Evolutionary conservation across 2,329 filamentous ascomycete species (phyloP).

Genomic region (Neonectria neomacrospora): DNA sequence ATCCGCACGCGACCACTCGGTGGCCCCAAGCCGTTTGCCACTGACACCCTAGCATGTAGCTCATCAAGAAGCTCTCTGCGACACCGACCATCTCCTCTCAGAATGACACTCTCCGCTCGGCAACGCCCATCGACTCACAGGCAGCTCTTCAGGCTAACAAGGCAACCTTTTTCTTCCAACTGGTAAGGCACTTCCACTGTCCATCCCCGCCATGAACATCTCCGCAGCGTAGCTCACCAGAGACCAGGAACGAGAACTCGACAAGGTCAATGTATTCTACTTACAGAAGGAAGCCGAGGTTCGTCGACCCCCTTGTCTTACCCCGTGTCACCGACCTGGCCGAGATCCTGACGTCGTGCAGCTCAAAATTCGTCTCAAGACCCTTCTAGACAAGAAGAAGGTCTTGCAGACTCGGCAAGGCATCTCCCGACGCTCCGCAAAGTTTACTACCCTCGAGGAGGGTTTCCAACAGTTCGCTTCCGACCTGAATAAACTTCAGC

Average conservation of each 20-base stretch:
- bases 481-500: constrained; percentile 96
- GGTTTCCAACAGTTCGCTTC: constrained; percentile 97
- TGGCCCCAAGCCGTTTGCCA: constrained; percentile 30
- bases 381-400: constrained; percentile 93
- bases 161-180: constrained; percentile 97
- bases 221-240: constrained; percentile 52
- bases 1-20: constrained; percentile 30
- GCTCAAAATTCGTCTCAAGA: constrained; percentile 93
- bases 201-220: constrained; percentile 42
- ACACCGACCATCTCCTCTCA: constrained; percentile 86
- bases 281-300: constrained; percentile 98
- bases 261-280: constrained; percentile 98
- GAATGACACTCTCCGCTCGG: constrained; percentile 66
- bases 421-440: constrained; percentile 87
- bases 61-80: constrained; percentile 97
- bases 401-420: constrained; percentile 85
- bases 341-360: constrained; percentile 52
- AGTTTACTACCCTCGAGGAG: constrained; percentile 94
- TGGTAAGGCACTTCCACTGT: constrained; percentile 67
- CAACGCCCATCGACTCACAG: constrained; percentile 76
- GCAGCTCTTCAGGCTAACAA: constrained; percentile 94
- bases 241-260: constrained; percentile 89
- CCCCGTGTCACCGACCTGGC: neutral
- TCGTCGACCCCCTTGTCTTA: constrained; percentile 46
- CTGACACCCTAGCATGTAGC: constrained; percentile 63